Evolutionary conservation across 73 alveolate genomes (phyloP).

Genomic region (Paramecium sexaurelia): DNA sequence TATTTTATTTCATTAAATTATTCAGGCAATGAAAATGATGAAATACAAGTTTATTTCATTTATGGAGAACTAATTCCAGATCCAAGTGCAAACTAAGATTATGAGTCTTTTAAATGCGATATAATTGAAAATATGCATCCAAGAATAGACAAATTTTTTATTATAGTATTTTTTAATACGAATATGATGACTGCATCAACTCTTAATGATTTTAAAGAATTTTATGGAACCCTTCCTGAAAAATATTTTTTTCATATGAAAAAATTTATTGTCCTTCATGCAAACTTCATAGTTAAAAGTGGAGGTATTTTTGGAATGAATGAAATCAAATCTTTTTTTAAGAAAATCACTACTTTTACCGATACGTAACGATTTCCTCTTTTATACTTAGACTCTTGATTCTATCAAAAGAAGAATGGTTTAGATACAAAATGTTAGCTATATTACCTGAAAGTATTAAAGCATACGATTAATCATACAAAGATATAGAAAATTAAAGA

Average conservation of each 20-base stretch:
- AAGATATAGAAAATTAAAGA: slow-evolving; percentile 16
- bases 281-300: slow-evolving; percentile 7
- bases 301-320: slow-evolving; percentile 34
- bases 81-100: not conserved
- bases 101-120: slow-evolving; percentile 22
- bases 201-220: slow-evolving; percentile 46
- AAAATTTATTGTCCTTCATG: slow-evolving; percentile 28
- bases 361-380: not conserved
- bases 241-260: not conserved
- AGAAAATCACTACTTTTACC: slow-evolving; percentile 9
- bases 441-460: not conserved
- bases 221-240: slow-evolving; percentile 14
- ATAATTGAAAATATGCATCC: not conserved
- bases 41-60: not conserved
- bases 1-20: not conserved
- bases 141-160: not conserved
- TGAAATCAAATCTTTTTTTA: not conserved
- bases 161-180: slow-evolving; percentile 23
- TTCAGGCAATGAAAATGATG: slow-evolving; percentile 34
- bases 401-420: slow-evolving; percentile 6
- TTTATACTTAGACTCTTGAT: not conserved
- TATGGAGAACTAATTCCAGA: slow-evolving; percentile 40
- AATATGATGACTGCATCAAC: slow-evolving; percentile 46
- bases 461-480: slow-evolving; percentile 18
- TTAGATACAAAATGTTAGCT: not conserved